Evolutionary conservation across 2,329 filamentous ascomycete genomes (phyloP), one percentile per base, ranked within the genome.

Genomic region (Grosmannia serpens): DNA sequence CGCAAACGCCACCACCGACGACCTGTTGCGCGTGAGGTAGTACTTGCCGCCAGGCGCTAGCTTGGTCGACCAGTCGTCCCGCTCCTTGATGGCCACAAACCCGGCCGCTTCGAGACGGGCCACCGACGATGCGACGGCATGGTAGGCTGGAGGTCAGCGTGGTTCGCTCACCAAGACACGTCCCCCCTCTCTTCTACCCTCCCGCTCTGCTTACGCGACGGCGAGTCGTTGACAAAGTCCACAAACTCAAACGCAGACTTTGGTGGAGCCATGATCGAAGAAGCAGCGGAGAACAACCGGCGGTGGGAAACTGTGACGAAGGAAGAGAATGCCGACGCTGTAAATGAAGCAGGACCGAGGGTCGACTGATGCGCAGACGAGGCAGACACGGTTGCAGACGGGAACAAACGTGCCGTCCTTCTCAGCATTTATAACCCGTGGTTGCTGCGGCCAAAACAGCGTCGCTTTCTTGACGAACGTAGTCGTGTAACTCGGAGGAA

Each of bases 221-320:
- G 94, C 60, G 91, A 96, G 63, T 86, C 88, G 74, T 96, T 95
- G 71, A 96, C 86, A 75, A 96, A 96, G 74, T 89, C 87, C 69
- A 96, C 75, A 72, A 96, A 96, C 77, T 95, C 89, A 73, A 87
- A 76, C 58, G 89, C 89, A 57, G 82, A 73, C 64, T 77, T 71
- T 41, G 77, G 75, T 55, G 78, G 75, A 54, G 78, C 74, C 80
- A 83, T 83, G 66, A 61, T 72, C 68, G 54, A 38, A 59, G 49
- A 55, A 57, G 59, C 56, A 60, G 65, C 56, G 22, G 61, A 63
- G n/a, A 58, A 59, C 17, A 44, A 58, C 17, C 59, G 59, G 44
- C 27, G 31, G 20, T 41, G 57, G 20, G 41, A 38, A 11, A 31
- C 35, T 4, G 24, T 0, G 7, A 53, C 15, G 20, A 49, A 20